Evolutionary conservation across 768 basidiomycete genomes (phyloP), one percentile per base, ranked within the genome.

Genomic region (Lyophyllum atratum): DNA sequence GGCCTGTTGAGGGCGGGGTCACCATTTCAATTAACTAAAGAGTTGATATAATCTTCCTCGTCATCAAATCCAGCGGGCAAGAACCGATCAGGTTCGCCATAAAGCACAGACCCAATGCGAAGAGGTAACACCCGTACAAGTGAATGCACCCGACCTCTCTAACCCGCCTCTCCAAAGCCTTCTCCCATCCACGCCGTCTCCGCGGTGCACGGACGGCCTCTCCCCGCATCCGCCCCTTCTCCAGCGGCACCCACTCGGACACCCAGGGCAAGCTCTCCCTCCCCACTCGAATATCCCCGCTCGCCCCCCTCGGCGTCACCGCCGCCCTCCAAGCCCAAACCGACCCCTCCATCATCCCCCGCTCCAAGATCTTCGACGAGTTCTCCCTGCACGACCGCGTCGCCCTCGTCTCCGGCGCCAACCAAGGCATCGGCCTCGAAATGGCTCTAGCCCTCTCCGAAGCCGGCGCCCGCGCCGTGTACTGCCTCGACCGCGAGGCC

Each of bases 341-440:
- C 2, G 70, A 82, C 46, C 62, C 73, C 2, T 59, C 62, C 1
- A 54, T 76, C 40, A 54, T 66, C 55, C 72, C 77, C 4, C 72
- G 70, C 3, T 72, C 79, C n/a, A 84, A 82, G 65, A 79, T 87
- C 21, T 80, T 84, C 63, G 80, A 80, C 45, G 84, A 86, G 59
- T 87, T 85, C 70, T 78, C 80, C 1, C 75, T 87, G 34, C 73
- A 70, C 10, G 82, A 81, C 54, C 79, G 84, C 2, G 84, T 87
- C 6, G 84, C 76, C 10, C 74, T 88, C 42, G 83, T 89, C 26
- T 83, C 86, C 0, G 87, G 87, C 5, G 86, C 79, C 0, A 84
- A 86, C 58, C 73, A 86, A 24, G 87, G 91, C 0, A 80, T 93
- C 14, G 92, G 92, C 2, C 82, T 93, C n/a, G 92, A 93, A 73